phyloP scores from a whole-genome alignment of 2,329 filamentous ascomycete genomes.

The Epichloe bromicola region DNA sequence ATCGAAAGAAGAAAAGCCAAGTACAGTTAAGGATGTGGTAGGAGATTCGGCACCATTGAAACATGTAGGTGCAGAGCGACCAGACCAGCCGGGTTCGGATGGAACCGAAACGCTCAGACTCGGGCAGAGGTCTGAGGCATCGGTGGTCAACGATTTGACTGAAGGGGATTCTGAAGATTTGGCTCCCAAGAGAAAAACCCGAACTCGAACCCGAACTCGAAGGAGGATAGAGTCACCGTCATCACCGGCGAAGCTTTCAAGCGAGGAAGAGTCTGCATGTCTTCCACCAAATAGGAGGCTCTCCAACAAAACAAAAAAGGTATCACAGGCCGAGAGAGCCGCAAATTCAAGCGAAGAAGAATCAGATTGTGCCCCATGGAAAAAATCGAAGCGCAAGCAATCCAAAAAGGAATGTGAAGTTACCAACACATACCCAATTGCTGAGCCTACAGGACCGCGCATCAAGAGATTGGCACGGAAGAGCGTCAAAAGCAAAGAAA shows the following conservation, averaged over 20 bases:
- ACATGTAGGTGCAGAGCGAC: not conserved
- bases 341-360: not conserved
- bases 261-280: not conserved
- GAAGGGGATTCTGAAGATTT: not conserved
- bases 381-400: not conserved
- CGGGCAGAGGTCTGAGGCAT: not conserved
- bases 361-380: not conserved
- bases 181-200: not conserved
- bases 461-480: constrained; percentile 28
- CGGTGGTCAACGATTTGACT: not conserved
- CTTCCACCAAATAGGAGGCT: not conserved
- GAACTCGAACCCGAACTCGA: not conserved
- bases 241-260: not conserved
- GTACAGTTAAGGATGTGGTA: not conserved
- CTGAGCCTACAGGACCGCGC: constrained; percentile 17
- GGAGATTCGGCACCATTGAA: not conserved
- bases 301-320: not conserved
- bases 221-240: not conserved
- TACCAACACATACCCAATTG: not conserved
- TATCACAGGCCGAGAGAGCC: not conserved
- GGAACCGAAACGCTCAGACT: not conserved
- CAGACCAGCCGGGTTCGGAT: not conserved
- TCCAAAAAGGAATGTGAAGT: not conserved
- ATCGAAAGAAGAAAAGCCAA: not conserved
- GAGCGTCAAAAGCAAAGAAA: constrained; percentile 32